Evolutionary conservation across 495 filamentous ascomycete species (phyloP), one percentile per base, ranked within the genome.

Genomic region (Mytilinidion resinicola): DNA sequence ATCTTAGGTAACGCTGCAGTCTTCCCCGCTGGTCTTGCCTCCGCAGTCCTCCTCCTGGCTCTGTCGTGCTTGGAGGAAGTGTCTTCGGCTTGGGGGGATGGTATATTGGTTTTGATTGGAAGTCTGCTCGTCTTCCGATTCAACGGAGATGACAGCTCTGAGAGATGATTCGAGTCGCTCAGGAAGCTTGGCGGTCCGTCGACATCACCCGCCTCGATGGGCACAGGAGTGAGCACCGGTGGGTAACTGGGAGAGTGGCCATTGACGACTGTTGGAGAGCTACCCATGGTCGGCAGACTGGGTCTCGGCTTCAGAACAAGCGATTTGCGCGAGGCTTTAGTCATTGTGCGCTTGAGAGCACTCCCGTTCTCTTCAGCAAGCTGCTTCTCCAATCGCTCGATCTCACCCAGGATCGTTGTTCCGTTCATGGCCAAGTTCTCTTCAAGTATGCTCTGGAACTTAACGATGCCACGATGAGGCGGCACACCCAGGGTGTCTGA

Each of bases 371-470:
- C 70, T 34, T 76, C 73, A 1, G 59, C 68, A 14, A 69, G 66
- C 21, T 68, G 63, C 33, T 71, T 78, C 60, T 80, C 80, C 33
- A 85, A 60, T 36, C 82, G 79, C 42, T 87, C 78, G 42, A 89
- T 82, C 67, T 87, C 82, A n/a, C 80, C 81, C 39, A 81, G 76
- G 19, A 87, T 73, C 0, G 89, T 93, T 51, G 74, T 80, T 11
- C 88, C 85, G 48, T 83, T 81, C n/a, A 73, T 81, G 0, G 87
- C 89, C 34, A 90, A 57, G 54, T 88, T 82, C 41, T 88, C 85
- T 57, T 92, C 88, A 0, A 76, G 63, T 3, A 86, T 78, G 5
- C 85, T 73, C n/a, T 81, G 67, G 65, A 89, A 96, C 39, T 85
- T 79, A 37, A 96, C 68, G 15, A 89, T 73, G 0, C 91, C 90